Base-by-base conservation (phyloP, 73 alveolate species). In the Diophrys sp. region DNA sequence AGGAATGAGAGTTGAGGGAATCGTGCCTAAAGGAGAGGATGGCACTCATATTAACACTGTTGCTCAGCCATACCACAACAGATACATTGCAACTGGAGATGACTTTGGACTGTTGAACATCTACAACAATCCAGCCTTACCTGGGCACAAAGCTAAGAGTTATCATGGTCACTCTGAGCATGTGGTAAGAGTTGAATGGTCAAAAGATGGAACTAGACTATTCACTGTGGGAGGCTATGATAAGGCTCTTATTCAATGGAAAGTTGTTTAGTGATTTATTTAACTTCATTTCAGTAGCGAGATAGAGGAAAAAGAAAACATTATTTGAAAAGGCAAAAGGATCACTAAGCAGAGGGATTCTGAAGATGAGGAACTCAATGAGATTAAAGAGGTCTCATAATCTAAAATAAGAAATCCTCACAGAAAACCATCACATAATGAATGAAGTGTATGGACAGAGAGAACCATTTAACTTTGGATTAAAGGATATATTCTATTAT, bases 1-100 rank as follows among this genome's bases (percentile, higher is more conserved):
- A 31, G 99, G 98, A 32, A 92, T 95, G 96, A 97, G 92, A 53
- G 99, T 96, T 0, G 95, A 94, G 80, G 98, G 98, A 29, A 85
- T 94, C 76, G 93, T 90, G 89, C 97, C 97, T 54, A 89, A 87
- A 24, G 94, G 94, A 27, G 82, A 93, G 18, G 98, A 96, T 80
- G 97, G 97, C 31, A 82, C 98, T 69, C 95, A 90, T 80, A 95
- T 96, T 33, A 96, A 96, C 80, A 89, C 93, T 34, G 97, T 96
- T 73, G 88, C 93, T 85, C 81, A 85, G 70, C 78, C 89, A 79
- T 29, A 75, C 26, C 84, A 84, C 73, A 82, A 81, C 82, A 87
- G 82, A 30, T 83, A 91, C 31, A 55, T 96, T 44, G 98, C 98
- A 24, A 93, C 98, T 0, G 98, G 96, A 31, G 98, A 96, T 84